phyloP scores from a whole-genome alignment of 352 stramenopile species.

The Phytophthora rubi region DNA sequence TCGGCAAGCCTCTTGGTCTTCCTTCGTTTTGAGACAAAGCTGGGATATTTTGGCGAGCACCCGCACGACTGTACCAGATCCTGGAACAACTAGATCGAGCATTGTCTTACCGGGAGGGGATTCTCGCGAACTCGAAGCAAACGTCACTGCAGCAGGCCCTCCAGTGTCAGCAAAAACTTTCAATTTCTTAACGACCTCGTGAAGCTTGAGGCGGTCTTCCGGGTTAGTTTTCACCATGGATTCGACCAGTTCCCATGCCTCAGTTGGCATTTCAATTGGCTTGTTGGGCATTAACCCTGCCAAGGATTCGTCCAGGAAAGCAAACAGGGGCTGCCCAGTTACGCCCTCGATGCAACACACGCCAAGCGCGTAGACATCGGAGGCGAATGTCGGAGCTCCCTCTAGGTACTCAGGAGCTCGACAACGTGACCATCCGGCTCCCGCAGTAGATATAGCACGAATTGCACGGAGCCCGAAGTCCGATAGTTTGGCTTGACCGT shows the following conservation, averaged over 20 bases:
- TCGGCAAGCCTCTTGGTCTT: background rate
- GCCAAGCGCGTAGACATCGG: background rate
- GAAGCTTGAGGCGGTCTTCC: background rate
- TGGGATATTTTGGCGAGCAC: conserved; percentile 6
- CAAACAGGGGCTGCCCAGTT: background rate
- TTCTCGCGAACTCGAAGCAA: background rate
- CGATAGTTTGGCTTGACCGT: background rate
- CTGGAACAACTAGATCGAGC: conserved; percentile 19
- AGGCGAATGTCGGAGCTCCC: background rate
- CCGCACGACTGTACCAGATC: conserved; percentile 1
- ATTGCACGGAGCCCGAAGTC: background rate
- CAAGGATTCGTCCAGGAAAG: background rate
- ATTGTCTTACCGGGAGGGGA: background rate
- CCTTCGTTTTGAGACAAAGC: conserved; percentile 25
- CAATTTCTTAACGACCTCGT: background rate
- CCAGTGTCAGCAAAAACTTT: background rate
- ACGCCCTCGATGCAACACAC: background rate
- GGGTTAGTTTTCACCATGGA: background rate
- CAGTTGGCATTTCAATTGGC: background rate
- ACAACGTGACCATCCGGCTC: background rate
- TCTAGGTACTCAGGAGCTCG: background rate
- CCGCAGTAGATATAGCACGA: background rate
- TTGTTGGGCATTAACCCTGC: background rate
- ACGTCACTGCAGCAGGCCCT: no score
- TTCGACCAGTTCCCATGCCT: background rate